Base-by-base conservation (phyloP, 164 flowering plant genomes). In the Stephania yunnanensis region DNA sequence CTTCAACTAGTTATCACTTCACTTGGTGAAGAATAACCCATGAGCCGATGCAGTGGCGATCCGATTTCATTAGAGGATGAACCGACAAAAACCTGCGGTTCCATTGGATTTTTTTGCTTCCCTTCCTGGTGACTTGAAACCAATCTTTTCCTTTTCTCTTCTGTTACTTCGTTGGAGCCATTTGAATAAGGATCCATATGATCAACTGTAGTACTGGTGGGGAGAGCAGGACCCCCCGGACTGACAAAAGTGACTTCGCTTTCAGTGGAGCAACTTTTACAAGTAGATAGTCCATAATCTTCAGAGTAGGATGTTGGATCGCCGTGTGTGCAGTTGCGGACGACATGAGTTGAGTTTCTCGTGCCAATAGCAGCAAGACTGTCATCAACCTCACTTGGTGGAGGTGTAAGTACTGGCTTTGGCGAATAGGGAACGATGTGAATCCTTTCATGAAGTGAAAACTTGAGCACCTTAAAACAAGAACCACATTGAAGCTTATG, bases 21-120 rank as follows among this genome's bases (percentile, higher is more conserved):
- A 6, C 87, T 80, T 10, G 90, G 86, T 12, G 97, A 89, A 29
- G 88, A 77, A 80, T 94, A 92, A 13, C 97, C 98, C 95, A 91
- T 89, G 30, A 92, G 90, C 64, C 75, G 84, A 81, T 90, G 95
- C 74, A 92, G 95, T 3, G 91, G 92, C 0, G 91, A 86, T 22
- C 66, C 66, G 20, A 25, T 61, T 22, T 11, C 70, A 36, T 29
- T 61, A 53, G 79, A 77, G 69, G 83, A 80, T 52, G 78, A n/a
- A 15, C 74, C 78, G 7, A 55, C 78, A 53, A 81, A 50, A 25
- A 71, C 71, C 53, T 75, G 52, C 15, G 69, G 52, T 73, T 70
- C 72, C 52, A 45, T n/a, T 12, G 77, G 69, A 75, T 58, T 68
- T 74, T 77, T 75, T 46, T 76, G 10, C 48, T 46, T 78, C 76